Percentiles rank a stretch among this genome's conserved stretches.
phyloP scores from a whole-genome alignment of 257 asterid species.

The Galeopsis tetrahit region DNA sequence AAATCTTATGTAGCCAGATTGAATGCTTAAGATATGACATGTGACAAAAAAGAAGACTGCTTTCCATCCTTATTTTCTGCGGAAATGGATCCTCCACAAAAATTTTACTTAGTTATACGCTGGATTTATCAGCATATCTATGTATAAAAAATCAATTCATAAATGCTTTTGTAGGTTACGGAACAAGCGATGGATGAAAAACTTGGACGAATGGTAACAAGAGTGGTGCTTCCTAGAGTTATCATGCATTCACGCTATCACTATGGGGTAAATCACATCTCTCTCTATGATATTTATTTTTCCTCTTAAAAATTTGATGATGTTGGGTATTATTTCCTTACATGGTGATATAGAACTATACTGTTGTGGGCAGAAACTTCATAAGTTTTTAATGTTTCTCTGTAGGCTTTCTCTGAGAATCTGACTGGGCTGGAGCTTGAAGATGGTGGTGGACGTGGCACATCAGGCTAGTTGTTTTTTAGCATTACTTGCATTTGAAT shows the following conservation, averaged over 20 bases:
- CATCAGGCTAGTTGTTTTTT: slow-evolving; percentile 65
- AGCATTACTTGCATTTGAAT: neutral
- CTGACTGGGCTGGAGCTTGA: slow-evolving; percentile 96
- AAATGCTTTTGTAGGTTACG: slow-evolving; percentile 58
- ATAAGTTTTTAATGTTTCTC: neutral
- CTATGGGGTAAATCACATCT: slow-evolving; percentile 62
- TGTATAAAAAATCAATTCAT: slow-evolving; percentile 7
- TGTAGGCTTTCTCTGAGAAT: slow-evolving; percentile 88
- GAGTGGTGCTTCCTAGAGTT: slow-evolving; percentile 95
- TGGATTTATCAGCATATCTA: neutral
- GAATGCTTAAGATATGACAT: neutral
- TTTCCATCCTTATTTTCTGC: slow-evolving; percentile 1
- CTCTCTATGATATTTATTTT: slow-evolving; percentile 23
- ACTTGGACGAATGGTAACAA: slow-evolving; percentile 78
- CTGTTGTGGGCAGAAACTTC: slow-evolving; percentile 19
- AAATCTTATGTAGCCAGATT: neutral
- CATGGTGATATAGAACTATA: neutral
- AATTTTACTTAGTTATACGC: neutral
- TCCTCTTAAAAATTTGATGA: neutral
- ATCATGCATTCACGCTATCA: slow-evolving; percentile 91
- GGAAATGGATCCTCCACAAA: neutral
- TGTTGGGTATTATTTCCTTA: slow-evolving; percentile 10
- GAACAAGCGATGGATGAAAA: slow-evolving; percentile 82
- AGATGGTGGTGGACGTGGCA: slow-evolving; percentile 99
- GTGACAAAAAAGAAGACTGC: neutral